Conservation (phyloP, 306 rosid genomes). For the Cicer bijugum region DNA sequence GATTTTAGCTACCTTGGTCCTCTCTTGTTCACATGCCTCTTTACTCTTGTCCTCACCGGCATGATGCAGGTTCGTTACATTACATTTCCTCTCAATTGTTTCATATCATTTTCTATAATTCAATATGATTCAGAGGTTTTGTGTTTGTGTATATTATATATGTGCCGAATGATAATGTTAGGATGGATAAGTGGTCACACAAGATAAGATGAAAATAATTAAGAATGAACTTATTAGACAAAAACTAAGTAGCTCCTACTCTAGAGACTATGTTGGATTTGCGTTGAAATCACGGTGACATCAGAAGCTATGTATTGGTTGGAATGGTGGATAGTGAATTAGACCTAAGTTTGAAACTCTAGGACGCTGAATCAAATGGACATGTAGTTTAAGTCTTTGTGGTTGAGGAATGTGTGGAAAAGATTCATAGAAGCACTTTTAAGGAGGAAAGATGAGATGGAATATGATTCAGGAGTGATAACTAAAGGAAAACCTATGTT, state of each 20-base stretch:
- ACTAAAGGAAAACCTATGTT: not conserved
- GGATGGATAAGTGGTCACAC: not conserved
- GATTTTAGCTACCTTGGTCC: slow-evolving; percentile 98
- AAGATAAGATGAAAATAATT: not conserved
- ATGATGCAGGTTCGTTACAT: slow-evolving; percentile 73
- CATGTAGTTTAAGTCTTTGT: not conserved
- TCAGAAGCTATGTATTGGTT: not conserved
- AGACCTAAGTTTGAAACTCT: not conserved
- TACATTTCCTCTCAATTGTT: not conserved
- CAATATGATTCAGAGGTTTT: not conserved
- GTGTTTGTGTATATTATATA: not conserved
- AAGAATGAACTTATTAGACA: not conserved
- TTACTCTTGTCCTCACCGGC: slow-evolving; percentile 66
- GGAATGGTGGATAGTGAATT: not conserved
- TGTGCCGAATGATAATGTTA: not conserved
- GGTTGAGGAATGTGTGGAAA: not conserved
- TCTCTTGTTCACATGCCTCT: slow-evolving; percentile 77
- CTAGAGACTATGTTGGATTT: not conserved
- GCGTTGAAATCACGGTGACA: not conserved
- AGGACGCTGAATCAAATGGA: not conserved
- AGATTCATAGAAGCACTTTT: not conserved
- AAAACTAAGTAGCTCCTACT: not conserved
- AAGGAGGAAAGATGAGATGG: not conserved
- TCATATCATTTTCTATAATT: not conserved
- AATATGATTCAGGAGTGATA: not conserved